Evolutionary conservation across 164 flowering plant species (phyloP).

Genomic region (Vitis vinifera): DNA sequence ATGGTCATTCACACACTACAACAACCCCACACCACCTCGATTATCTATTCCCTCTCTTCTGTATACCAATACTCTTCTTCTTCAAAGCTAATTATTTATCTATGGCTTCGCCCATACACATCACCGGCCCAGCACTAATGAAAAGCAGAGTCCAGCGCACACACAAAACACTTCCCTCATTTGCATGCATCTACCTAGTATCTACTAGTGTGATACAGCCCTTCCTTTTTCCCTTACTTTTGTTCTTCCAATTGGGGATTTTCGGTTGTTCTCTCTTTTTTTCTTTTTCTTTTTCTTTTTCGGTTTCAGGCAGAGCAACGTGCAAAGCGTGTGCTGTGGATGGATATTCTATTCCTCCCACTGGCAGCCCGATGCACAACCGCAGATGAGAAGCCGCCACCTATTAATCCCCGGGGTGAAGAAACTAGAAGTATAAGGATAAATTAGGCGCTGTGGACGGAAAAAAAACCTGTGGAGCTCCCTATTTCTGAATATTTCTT

Average conservation of each 20-base stretch:
- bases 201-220: background rate
- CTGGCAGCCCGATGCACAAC: no score
- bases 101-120: no score
- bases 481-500: no score
- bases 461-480: no score
- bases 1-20: slow-evolving; percentile 14
- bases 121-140: no score
- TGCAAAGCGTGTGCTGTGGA: slow-evolving; percentile 17
- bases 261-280: background rate
- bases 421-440: background rate
- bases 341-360: no score
- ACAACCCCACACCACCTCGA: background rate
- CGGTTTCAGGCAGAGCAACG: background rate
- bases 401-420: background rate
- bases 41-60: background rate
- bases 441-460: no score
- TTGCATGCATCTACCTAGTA: no score
- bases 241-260: background rate
- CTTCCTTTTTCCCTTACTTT: background rate
- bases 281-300: background rate
- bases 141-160: no score
- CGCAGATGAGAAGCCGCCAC: background rate
- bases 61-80: background rate
- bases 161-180: no score
- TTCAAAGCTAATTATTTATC: background rate